Evolutionary conservation across 306 rosid species (phyloP), one percentile per base, ranked within the genome.

Genomic region (Malus fusca): DNA sequence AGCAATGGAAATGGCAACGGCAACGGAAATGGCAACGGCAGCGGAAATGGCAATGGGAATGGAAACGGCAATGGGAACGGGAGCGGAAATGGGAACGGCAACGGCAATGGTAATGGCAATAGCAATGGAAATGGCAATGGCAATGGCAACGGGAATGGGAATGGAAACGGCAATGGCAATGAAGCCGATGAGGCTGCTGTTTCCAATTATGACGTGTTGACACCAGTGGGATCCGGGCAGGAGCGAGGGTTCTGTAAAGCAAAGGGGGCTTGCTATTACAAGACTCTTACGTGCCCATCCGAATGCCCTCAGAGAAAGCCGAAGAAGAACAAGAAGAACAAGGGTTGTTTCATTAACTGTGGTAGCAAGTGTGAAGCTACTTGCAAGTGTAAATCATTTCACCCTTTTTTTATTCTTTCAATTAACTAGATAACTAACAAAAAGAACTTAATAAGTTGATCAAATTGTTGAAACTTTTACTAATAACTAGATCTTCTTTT

Each of bases 341-440:
- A 92, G 80, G 97, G 88, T 17, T 92, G 97, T 64, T 88, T 83
- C 78, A 10, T 92, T 4, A 81, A 90, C 62, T 87, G 96, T 60
- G 79, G 87, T 79, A 89, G 82, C 91, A 88, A 85, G 79, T 91
- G 97, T 70, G 97, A 91, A 88, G 91, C 80, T 79, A 89, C 91
- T 63, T 89, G 97, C 95, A 91, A 85, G 85, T 19, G 97, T 89
- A 89, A 88, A n/a, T n/a, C 4, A 6, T 31, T 22, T 28, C 3
- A 26, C 6, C 0, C n/a, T 12, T 4, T 42, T 7, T 19, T 40
- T 69, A 0, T 55, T 14, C 33, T 48, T 25, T 31, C 22, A 15
- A 62, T 52, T 12, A 71, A n/a, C 13, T 19, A 48, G 2, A 5
- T 1, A 48, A 23, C 66, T 25, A 14, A 26, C 66, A 26, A 61